These are phyloP conservation scores for Termitomyces bulborhizus DNA, from an alignment of 768 basidiomycete genomes.

Conservation along the genomic window DNA sequence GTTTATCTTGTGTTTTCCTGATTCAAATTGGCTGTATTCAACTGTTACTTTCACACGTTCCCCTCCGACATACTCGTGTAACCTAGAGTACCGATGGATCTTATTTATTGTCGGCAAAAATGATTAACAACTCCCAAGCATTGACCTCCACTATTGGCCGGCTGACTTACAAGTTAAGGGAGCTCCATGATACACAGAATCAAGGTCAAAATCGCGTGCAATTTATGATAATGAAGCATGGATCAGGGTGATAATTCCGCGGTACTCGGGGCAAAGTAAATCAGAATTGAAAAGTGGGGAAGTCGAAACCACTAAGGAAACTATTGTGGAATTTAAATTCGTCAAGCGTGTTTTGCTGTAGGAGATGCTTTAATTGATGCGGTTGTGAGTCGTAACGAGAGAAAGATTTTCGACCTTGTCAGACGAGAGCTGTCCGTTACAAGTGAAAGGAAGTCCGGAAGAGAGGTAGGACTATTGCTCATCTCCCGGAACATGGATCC, in stretches of 20 bases:
- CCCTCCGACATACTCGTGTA: not conserved
- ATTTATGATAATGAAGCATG: too few species aligned
- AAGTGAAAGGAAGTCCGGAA: not conserved
- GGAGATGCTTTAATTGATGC: constrained; percentile 38
- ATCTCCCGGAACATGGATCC: constrained; percentile 75
- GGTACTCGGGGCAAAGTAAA: too few species aligned
- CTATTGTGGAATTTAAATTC: too few species aligned
- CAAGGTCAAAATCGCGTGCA: too few species aligned
- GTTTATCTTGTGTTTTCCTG: not conserved
- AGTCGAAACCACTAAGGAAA: too few species aligned
- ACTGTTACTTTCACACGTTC: not conserved
- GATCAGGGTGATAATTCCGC: too few species aligned
- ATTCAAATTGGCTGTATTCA: not conserved
- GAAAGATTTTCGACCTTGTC: constrained; percentile 57
- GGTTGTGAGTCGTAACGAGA: constrained; percentile 58
- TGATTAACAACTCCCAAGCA: not conserved
- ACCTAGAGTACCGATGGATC: not conserved
- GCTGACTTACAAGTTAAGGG: too few species aligned
- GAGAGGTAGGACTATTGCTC: constrained; percentile 15
- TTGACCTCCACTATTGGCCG: too few species aligned
- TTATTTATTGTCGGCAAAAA: not conserved
- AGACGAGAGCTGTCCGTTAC: constrained; percentile 40
- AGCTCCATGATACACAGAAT: too few species aligned
- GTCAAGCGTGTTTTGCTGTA: not conserved
- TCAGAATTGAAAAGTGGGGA: too few species aligned